Base-by-base conservation (phyloP, 2,329 filamentous ascomycete species). In the Rutstroemia sp. region DNA sequence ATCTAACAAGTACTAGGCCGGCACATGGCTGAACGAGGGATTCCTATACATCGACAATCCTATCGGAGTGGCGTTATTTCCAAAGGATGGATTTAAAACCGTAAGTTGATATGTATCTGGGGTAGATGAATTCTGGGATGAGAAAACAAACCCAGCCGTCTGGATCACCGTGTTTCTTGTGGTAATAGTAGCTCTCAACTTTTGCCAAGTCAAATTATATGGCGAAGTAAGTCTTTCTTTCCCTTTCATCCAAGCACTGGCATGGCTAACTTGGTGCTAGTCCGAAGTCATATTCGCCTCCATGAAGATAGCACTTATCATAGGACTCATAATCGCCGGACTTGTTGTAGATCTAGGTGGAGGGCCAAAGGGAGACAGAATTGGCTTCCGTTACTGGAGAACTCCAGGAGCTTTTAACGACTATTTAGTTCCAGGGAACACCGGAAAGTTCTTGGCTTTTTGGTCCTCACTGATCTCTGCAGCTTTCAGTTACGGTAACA, bases 361-460 rank as follows among this genome's bases (percentile, higher is more conserved):
- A 47, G 76, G 82, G 1, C 79, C 83, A 0, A 80, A 80, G 16
- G 77, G 76, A 0, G 75, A 80, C 17, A 73, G 77, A 8, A 76
- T 82, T 55, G 86, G 87, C 1, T 89, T 89, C 69, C 72, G 75
- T 41, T 88, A 87, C 70, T 91, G 87, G 87, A 79, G 74, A 46
- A 71, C 83, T 30, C 86, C 87, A 0, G 86, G 84, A 0, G 82
- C 85, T 0, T 86, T 87, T 61, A 82, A 84, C 39, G 79, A 86
- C 62, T 82, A 85, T 65, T 78, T 88, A 84, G 87, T 30, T 75
- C 84, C 4, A 17, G 37, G 74, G 78, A 65, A 41, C 78, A 75
- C 73, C 0, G 86, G 85, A 19, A 75, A 76, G 14, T 89, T 89
- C 65, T 75, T 88, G 12, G 69, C 70, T 39, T 67, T 67, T 57